Evolutionary conservation across 2,329 filamentous ascomycete species (phyloP), one percentile per base, ranked within the genome.

Genomic region (Juglanconis oblonga): DNA sequence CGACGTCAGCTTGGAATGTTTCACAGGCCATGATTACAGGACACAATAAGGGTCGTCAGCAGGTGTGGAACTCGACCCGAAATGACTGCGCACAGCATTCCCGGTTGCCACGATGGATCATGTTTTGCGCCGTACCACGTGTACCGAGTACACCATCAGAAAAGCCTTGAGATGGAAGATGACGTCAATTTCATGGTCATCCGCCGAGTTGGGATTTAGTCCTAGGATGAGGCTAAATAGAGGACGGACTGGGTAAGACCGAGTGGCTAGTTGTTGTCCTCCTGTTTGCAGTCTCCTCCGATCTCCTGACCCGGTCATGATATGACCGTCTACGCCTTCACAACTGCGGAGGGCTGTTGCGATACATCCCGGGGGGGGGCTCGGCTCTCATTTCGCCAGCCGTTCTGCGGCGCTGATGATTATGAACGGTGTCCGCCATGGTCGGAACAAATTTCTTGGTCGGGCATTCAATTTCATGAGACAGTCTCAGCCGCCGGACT

Each of bases 401-500:
- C 38, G 24, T 13, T 11, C 35, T n/a, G 14, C 11, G 44, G 47
- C 8, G 31, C 33, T 29, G 17, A 24, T 24, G 3, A 17, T 33
- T 31, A n/a, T 33, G 29, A 47, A 45, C 29, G 14, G 1, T 57
- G 38, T 44, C 55, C 55, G 29, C 29, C 31, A 45, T 33, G 8
- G 6, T 57, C 55, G 55, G 55, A 54, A 52, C 33, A 49, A 49
- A 24, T 52, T n/a, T 40, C 53, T 52, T 13, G 52, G 36, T 61
- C 47, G 13, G 14, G 40, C 31, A 11, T 14, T n/a, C 31, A 32
- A 45, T 40, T 11, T 42, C 14, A 13, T 7, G 17, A 29, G 47
- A 29, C 54, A 35, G 31, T 53, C 54, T 68, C 61, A 72, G 29
- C 67, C 71, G 52, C 71, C 70, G 2, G 72, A 67, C 64, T 62